Base-by-base conservation (phyloP, 1,139 yeast genomes). In the Yamadazyma taylorii region DNA sequence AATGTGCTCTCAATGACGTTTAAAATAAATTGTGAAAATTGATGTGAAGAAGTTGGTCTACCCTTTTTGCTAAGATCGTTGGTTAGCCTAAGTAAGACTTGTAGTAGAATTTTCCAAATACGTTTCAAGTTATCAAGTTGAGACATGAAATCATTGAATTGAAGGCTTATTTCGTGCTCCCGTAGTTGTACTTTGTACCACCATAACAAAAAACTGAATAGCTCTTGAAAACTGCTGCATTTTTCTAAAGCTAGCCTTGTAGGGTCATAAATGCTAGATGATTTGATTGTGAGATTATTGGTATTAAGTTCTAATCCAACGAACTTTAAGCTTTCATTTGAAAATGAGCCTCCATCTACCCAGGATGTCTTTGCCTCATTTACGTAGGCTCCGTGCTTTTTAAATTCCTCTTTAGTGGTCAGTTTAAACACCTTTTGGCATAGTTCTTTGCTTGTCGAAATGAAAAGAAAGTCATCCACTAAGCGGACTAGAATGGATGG, bases 381-480 rank as follows among this genome's bases (percentile, higher is more conserved):
- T 5, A 81, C 69, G 13, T 46, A 56, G 0, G 87, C 81, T 3
- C 90, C 90, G 55, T 76, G 84, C 2, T 28, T 11, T 25, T 43
- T 36, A 27, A 83, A 73, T 0, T 73, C 73, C 2, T 55, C 37
- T 7, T 68, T 53, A 3, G 47, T 40, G 0, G 61, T 53, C 0
- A 54, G 40, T 1, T 37, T 39, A 21, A 46, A 43, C 4, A 61
- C 59, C 23, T 45, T 33, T 3, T 47, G 28, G 33, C 63, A 61
- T 3, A 51, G 47, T 1, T 43, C 40, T 19, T 45, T 30, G 17
- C 47, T 48, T 2, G 80, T 66, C 0, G 95, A 73, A 0, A 90
- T 59, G 17, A 87, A 66, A 26, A 92, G 55, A 52, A 92, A 92
- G 56, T 92, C 98, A 58, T 92, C 98, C 0, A 89, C 95, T 21